These are phyloP conservation scores for Aciculoconidium aculeatum DNA, from an alignment of 805 yeast species.

Conservation along the genomic window DNA sequence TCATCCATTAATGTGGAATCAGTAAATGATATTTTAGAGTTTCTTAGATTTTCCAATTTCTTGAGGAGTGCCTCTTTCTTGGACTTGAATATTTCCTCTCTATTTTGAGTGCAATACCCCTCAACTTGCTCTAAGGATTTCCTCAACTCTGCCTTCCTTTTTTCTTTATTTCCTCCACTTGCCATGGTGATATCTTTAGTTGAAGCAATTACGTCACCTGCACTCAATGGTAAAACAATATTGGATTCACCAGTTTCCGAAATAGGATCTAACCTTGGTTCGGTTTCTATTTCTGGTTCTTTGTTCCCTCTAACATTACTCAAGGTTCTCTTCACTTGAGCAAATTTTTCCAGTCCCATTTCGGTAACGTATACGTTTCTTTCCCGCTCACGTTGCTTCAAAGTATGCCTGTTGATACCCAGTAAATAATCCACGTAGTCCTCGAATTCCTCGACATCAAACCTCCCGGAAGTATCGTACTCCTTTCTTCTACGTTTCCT, in stretches of 20 bases:
- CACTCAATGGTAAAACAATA: too few species aligned
- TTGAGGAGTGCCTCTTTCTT: constrained; percentile 20
- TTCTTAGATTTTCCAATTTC: constrained; percentile 19
- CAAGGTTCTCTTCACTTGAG: constrained; percentile 1
- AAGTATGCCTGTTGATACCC: constrained; percentile 16
- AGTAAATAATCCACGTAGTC: constrained; percentile 20
- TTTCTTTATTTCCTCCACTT: constrained; percentile 16
- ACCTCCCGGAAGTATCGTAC: not conserved
- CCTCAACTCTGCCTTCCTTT: constrained; percentile 17
- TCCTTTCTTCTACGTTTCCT: constrained; percentile 7
- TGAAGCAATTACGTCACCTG: too few species aligned
- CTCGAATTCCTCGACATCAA: constrained; percentile 13
- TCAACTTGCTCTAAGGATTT: constrained; percentile 14
- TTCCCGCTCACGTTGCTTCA: not conserved
- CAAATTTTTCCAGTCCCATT: constrained; percentile 1
- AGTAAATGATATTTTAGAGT: constrained; percentile 20
- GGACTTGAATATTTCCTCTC: constrained; percentile 15
- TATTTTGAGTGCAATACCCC: constrained; percentile 11
- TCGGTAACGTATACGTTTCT: too few species aligned
- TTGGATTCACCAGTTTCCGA: too few species aligned
- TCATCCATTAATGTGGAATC: constrained; percentile 19
- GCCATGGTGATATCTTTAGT: constrained; percentile 12
- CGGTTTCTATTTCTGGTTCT: not conserved
- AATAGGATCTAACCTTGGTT: too few species aligned
- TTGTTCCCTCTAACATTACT: constrained; percentile 5